phyloP scores from a whole-genome alignment of 2,329 filamentous ascomycete genomes.

The Sporothrix inflata region DNA sequence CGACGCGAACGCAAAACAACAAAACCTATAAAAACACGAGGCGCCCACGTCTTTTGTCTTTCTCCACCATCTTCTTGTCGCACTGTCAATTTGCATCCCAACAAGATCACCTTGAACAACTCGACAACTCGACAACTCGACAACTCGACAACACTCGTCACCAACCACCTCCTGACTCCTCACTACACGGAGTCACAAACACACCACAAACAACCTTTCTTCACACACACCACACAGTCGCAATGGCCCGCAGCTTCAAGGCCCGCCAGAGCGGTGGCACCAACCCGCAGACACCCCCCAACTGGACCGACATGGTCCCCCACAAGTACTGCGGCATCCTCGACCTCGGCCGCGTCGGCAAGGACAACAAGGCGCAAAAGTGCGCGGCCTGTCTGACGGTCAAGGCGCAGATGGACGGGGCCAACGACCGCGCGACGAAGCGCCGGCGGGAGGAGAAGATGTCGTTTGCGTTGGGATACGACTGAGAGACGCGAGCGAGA shows the following conservation, averaged over 20 bases:
- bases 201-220: background rate
- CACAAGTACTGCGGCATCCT: constrained; percentile 33
- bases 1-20: background rate
- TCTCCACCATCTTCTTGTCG: background rate
- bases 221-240: background rate
- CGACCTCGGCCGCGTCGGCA: constrained; percentile 30
- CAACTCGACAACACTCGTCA: background rate
- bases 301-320: constrained; percentile 30
- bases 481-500: background rate
- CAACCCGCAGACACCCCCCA: constrained; percentile 27
- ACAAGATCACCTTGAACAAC: background rate
- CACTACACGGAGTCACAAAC: background rate
- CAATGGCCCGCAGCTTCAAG: constrained; percentile 32
- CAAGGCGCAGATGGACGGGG: constrained; percentile 27
- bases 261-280: constrained; percentile 20
- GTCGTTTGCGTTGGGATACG: constrained; percentile 17
- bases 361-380: constrained; percentile 32
- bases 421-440: constrained; percentile 23
- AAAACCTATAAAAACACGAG: background rate
- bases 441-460: constrained; percentile 31
- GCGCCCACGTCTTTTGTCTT: background rate
- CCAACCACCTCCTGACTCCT: background rate
- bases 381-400: constrained; percentile 27
- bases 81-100: background rate
- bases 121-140: too few relatives aligned